phyloP scores from a whole-genome alignment of 371 early-diverging fungal species.

The Actinomucor elegans region DNA sequence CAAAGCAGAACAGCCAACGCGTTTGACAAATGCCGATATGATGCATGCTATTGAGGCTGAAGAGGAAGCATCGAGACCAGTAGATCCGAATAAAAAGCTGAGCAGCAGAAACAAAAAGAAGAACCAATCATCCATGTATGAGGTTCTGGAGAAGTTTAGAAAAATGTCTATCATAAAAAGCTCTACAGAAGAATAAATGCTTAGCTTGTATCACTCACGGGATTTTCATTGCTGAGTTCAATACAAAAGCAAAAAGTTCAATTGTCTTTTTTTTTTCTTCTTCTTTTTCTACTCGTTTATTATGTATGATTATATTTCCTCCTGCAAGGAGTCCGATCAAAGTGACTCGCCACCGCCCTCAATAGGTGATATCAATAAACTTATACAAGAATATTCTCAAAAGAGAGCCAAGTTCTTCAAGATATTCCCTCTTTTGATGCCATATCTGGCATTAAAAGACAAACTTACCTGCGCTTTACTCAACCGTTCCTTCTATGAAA shows the following conservation, averaged over 20 bases:
- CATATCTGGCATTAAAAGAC: slow-evolving; percentile 1
- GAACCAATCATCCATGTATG: slow-evolving; percentile 18
- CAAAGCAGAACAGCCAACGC: neutral
- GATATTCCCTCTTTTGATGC: neutral
- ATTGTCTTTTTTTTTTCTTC: no score
- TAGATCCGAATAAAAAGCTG: neutral
- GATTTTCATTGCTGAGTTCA: no score
- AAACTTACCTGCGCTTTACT: neutral
- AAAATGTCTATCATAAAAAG: slow-evolving; percentile 19
- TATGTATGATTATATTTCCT: no score
- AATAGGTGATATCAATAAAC: no score
- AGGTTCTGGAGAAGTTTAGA: slow-evolving; percentile 24
- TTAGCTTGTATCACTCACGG: no score
- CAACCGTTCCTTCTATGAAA: neutral
- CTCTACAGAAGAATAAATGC: neutral
- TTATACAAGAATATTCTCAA: no score
- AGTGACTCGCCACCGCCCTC: no score
- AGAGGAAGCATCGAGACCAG: neutral
- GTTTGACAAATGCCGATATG: slow-evolving; percentile 20
- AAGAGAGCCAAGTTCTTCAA: neutral
- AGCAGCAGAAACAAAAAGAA: slow-evolving; percentile 19
- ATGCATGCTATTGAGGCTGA: slow-evolving; percentile 15
- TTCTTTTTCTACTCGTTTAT: no score
- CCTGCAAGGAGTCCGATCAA: no score
- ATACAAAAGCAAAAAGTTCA: no score